Evolutionary conservation across 225 moss, liverwort and hornwort genomes (phyloP), one percentile per base, ranked within the genome.

Genomic region (Rhytidiadelphus loreus): DNA sequence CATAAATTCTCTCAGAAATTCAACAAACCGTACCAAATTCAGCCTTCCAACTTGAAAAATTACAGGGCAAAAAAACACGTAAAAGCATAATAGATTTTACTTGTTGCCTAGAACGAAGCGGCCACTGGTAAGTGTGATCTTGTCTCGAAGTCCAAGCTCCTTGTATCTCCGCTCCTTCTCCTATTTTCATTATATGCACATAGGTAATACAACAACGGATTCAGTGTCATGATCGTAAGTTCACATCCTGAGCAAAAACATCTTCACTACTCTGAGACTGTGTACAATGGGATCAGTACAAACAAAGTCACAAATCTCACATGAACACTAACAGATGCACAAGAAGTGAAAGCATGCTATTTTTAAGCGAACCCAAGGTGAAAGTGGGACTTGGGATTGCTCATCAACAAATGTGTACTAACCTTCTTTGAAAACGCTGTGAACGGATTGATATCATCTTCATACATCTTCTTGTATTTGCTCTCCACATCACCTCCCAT

Each of bases 381-480:
- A 76, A 77, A 85, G 74, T 55, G 56, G 70, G 65, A 84, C 65
- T 80, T 55, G 39, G 58, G 84, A 86, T 71, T 32, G 56, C 32
- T 61, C 85, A 71, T 86, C 82, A 57, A 35, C 33, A 56, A 56
- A 83, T 63, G 53, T n/a, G 68, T 55, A 92, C 86, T 81, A 86
- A 98, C 98, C 98, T 96, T 98, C 92, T 96, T 98, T n/a, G 97
- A 98, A 88, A 98, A 98, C 66, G 96, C 96, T 58, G 96, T 96
- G 74, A 98, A 98, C 85, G 97, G 98, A 90, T 97, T 97, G 69
- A 98, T 98, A 89, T 96, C 97, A 71, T 98, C 98, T 90, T 98
- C 98, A 65, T 98, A 98, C 81, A 98, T 97, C 88, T 97, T 98
- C 94, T 96, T 98, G 77, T 98, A 97, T 95, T 95, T 98, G 87